Evolutionary conservation across 2,329 filamentous ascomycete species (phyloP).

Genomic region (Tolypocladium paradoxum): DNA sequence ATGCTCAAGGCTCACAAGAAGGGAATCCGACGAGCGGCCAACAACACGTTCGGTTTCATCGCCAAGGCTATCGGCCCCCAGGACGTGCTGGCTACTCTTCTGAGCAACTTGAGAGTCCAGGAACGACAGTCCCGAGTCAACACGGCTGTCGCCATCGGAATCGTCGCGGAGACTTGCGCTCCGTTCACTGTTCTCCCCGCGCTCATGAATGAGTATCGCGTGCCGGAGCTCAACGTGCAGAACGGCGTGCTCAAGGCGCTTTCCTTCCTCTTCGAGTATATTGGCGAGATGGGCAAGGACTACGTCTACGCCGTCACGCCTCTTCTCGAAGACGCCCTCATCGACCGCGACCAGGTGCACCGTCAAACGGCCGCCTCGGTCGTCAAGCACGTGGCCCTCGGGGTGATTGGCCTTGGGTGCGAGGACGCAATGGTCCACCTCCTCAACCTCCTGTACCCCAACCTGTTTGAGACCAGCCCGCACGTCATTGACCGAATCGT

Average conservation of each 20-base stretch:
- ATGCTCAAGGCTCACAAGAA: slow-evolving; percentile 99
- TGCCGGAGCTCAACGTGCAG: slow-evolving; percentile 96
- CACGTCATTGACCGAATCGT: slow-evolving; percentile 98
- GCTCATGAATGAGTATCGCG: slow-evolving; percentile 98
- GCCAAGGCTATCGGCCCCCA: slow-evolving; percentile 98
- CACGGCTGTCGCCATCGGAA: slow-evolving; percentile 95
- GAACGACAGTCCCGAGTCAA: slow-evolving; percentile 97
- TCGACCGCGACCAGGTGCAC: slow-evolving; percentile 96
- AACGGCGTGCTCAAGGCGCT: slow-evolving; percentile 96
- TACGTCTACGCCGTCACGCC: slow-evolving; percentile 98
- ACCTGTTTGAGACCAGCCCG: slow-evolving; percentile 93
- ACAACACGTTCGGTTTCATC: slow-evolving; percentile 99
- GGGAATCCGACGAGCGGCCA: slow-evolving; percentile 92
- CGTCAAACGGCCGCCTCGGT: slow-evolving; percentile 92
- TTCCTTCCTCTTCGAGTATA: slow-evolving; percentile 97
- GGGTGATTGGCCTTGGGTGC: slow-evolving; percentile 93
- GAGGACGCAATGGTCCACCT: slow-evolving; percentile 98
- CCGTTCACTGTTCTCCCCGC: slow-evolving; percentile 98
- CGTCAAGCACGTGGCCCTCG: slow-evolving; percentile 94
- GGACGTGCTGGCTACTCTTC: slow-evolving; percentile 86
- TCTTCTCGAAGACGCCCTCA: slow-evolving; percentile 89
- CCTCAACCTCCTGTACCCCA: slow-evolving; percentile 90
- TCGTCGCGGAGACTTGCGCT: slow-evolving; percentile 95
- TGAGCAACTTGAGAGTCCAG: slow-evolving; percentile 94
- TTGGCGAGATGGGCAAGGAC: slow-evolving; percentile 98